Conservation (phyloP, 495 filamentous ascomycete species). For the Barbatosphaeria neglecta region DNA sequence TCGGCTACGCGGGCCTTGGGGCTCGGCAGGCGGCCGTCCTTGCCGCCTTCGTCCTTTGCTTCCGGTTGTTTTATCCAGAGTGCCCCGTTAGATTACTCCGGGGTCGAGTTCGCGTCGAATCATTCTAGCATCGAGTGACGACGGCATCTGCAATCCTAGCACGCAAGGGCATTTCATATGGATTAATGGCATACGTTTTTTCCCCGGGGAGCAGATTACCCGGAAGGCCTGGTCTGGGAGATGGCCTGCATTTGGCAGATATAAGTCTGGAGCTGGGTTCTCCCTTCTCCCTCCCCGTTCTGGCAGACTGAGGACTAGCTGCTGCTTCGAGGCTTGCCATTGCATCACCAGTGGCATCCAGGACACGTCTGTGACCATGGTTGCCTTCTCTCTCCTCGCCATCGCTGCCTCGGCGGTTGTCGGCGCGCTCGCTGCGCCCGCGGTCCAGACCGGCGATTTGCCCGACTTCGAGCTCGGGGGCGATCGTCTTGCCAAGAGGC, state of each 20-base stretch:
- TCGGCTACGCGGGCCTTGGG: too few relatives aligned
- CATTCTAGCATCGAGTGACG: too few relatives aligned
- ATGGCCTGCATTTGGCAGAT: not conserved
- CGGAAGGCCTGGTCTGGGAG: not conserved
- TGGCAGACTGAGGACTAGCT: not conserved
- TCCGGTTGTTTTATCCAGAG: too few relatives aligned
- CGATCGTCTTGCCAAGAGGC: slow-evolving; percentile 16
- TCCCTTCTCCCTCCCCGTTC: not conserved
- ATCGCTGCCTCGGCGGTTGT: slow-evolving; percentile 11
- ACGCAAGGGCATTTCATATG: too few relatives aligned
- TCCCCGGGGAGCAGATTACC: not conserved
- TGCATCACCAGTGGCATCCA: slow-evolving; percentile 2
- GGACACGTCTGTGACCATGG: slow-evolving; percentile 9
- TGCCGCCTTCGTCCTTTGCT: too few relatives aligned
- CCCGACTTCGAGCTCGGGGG: slow-evolving; percentile 19
- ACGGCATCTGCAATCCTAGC: too few relatives aligned
- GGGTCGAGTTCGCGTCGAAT: too few relatives aligned
- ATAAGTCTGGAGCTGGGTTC: not conserved
- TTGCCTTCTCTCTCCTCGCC: slow-evolving; percentile 10
- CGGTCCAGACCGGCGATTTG: slow-evolving; percentile 5
- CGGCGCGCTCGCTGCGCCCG: slow-evolving; percentile 7
- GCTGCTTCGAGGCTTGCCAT: not conserved
- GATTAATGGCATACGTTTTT: not conserved
- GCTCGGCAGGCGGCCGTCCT: too few relatives aligned
- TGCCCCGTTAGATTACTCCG: too few relatives aligned